phyloP scores from a whole-genome alignment of 2,329 filamentous ascomycete genomes.

The Leptographium radiaticola region DNA sequence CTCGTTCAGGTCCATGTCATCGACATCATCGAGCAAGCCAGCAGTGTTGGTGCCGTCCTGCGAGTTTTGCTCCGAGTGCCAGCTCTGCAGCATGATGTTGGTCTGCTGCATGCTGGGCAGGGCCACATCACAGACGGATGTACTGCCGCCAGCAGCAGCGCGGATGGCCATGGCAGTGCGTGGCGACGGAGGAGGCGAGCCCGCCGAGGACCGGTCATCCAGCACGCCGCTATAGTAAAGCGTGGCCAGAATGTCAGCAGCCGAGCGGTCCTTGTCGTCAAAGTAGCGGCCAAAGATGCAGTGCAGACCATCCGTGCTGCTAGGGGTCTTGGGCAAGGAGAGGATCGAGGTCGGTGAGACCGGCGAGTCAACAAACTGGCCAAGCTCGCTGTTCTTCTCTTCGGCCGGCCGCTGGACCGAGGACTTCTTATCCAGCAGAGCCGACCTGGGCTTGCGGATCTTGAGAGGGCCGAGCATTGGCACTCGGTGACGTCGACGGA shows the following conservation, averaged over 20 bases:
- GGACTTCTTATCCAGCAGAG: not conserved
- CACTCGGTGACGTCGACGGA: constrained; percentile 1
- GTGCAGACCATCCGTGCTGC: not conserved
- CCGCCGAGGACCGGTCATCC: not conserved
- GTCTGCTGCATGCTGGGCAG: constrained; percentile 13
- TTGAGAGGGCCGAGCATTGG: not conserved
- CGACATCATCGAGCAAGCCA: not conserved
- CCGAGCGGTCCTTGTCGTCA: constrained; percentile 9
- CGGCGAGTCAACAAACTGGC: not conserved
- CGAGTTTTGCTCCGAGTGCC: constrained; percentile 4
- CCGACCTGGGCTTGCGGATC: not conserved
- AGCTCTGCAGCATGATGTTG: constrained; percentile 7
- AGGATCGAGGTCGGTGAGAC: not conserved
- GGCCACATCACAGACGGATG: not conserved
- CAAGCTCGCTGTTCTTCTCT: not conserved
- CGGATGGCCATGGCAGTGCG: not conserved
- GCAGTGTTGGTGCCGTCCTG: not conserved
- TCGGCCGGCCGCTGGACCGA: not conserved
- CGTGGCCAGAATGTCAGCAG: constrained; percentile 8
- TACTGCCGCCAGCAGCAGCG: not conserved
- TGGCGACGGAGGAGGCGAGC: not conserved
- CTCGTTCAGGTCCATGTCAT: not conserved
- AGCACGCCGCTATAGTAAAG: constrained; percentile 6
- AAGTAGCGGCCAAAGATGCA: constrained; percentile 3
- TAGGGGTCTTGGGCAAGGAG: not conserved